These are phyloP conservation scores for Hemerocallis citrina DNA, from an alignment of 106 monocot genomes.

Conservation along the genomic window DNA sequence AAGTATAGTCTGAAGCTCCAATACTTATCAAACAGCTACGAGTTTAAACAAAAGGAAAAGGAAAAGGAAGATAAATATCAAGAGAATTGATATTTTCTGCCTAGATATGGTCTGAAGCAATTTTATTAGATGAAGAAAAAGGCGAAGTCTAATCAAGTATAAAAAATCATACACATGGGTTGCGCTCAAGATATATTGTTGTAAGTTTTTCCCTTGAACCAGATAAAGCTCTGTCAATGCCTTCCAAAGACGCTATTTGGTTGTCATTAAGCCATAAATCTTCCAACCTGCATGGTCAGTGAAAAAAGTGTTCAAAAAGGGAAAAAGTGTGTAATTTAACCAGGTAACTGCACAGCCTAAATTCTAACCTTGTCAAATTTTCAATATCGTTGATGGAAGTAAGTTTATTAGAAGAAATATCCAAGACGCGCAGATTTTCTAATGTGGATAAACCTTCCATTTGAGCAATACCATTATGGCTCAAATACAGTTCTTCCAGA, in stretches of 20 bases:
- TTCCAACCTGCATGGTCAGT: constrained; percentile 53
- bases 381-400: constrained; percentile 65
- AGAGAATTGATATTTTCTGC: too few relatives aligned
- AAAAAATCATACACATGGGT: constrained; percentile 77
- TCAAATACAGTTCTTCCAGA: constrained; percentile 89
- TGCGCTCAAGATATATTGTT: constrained; percentile 89
- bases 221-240: constrained; percentile 48
- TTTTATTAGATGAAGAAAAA: background rate
- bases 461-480: constrained; percentile 89
- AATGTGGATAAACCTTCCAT: constrained; percentile 91
- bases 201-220: constrained; percentile 73
- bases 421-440: constrained; percentile 71
- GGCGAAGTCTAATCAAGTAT: background rate
- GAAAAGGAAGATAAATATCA: too few relatives aligned
- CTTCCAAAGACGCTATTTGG: constrained; percentile 72
- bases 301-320: background rate
- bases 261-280: constrained; percentile 97
- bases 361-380: constrained; percentile 55
- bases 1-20: too few relatives aligned
- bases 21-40: too few relatives aligned
- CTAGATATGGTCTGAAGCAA: background rate
- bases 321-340: background rate
- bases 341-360: background rate
- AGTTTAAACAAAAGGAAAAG: too few relatives aligned
- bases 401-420: constrained; percentile 90